phyloP scores from a whole-genome alignment of 2,329 filamentous ascomycete species.

The Curvularia sp. region DNA sequence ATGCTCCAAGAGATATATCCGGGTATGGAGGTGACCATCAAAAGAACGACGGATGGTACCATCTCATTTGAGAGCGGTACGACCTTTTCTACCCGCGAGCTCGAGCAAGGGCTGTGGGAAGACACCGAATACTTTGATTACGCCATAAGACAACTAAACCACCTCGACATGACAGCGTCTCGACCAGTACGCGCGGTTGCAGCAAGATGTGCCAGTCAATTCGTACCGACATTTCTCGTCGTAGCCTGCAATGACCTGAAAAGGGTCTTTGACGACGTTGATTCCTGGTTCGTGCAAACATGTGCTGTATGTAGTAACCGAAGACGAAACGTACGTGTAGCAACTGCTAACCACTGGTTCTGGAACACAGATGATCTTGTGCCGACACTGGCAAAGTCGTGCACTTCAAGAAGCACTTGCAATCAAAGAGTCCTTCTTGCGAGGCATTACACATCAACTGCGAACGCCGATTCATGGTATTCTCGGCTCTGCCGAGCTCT shows the following conservation, averaged over 20 bases:
- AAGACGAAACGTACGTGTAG: no score
- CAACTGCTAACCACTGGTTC: background rate
- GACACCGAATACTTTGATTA: conserved; percentile 52
- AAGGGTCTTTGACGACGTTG: conserved; percentile 56
- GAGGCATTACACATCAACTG: conserved; percentile 57
- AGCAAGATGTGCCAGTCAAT: conserved; percentile 46
- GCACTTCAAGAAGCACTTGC: conserved; percentile 52
- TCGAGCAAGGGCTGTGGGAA: conserved; percentile 56
- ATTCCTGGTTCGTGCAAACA: conserved; percentile 55
- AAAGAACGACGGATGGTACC: conserved; percentile 27
- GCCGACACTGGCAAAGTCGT: conserved; percentile 50
- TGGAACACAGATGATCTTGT: conserved; percentile 38
- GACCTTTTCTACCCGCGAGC: conserved; percentile 34
- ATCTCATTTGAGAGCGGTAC: conserved; percentile 39
- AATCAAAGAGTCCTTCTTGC: conserved; percentile 56
- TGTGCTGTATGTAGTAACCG: conserved; percentile 38
- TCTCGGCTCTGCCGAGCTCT: conserved; percentile 51
- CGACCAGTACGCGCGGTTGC: conserved; percentile 50
- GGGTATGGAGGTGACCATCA: conserved; percentile 38
- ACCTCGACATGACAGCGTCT: conserved; percentile 34
- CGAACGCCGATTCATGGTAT: conserved; percentile 59
- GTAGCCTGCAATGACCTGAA: conserved; percentile 53
- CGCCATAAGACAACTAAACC: conserved; percentile 49
- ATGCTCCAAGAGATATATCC: conserved; percentile 49
- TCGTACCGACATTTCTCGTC: conserved; percentile 46